A percentile compares a stretch with the other conserved stretches of the same genome.
Conservation (phyloP, 2,329 filamentous ascomycete species). For the Colletotrichum lini region DNA sequence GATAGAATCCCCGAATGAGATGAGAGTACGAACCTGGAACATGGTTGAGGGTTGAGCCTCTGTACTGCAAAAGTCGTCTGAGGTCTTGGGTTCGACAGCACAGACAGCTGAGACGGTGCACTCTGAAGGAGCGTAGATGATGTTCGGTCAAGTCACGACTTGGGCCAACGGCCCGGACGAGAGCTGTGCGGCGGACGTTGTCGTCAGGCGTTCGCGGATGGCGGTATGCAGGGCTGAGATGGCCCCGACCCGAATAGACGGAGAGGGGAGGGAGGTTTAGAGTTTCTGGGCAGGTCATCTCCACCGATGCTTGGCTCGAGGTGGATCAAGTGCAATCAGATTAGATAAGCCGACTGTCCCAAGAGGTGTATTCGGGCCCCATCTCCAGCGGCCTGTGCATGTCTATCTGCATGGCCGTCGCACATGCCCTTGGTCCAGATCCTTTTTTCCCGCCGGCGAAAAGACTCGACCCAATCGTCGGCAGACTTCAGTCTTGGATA, state of each 20-base stretch:
- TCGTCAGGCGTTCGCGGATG: neutral
- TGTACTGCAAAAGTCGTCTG: neutral
- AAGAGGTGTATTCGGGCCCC: neutral
- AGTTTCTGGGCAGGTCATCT: constrained; percentile 33
- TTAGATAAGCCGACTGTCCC: constrained; percentile 29
- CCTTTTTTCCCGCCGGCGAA: neutral
- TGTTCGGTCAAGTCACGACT: neutral
- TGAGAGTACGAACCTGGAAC: constrained; percentile 37
- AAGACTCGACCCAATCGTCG: neutral
- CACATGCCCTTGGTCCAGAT: neutral
- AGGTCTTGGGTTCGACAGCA: neutral
- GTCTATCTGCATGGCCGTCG: neutral
- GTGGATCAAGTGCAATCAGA: constrained; percentile 20
- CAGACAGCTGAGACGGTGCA: neutral
- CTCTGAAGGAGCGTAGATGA: neutral
- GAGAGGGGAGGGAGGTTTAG: constrained; percentile 4
- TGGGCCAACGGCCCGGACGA: neutral
- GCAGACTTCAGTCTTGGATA: neutral
- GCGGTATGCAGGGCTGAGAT: constrained; percentile 12
- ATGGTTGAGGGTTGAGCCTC: constrained; percentile 14
- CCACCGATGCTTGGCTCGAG: constrained; percentile 29
- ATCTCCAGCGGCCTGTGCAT: neutral
- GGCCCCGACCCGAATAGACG: neutral
- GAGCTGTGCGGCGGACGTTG: constrained; percentile 2
- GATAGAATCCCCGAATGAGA: neutral